Conservation (phyloP, 495 filamentous ascomycete species). For the Aspergillus mulundensis region DNA sequence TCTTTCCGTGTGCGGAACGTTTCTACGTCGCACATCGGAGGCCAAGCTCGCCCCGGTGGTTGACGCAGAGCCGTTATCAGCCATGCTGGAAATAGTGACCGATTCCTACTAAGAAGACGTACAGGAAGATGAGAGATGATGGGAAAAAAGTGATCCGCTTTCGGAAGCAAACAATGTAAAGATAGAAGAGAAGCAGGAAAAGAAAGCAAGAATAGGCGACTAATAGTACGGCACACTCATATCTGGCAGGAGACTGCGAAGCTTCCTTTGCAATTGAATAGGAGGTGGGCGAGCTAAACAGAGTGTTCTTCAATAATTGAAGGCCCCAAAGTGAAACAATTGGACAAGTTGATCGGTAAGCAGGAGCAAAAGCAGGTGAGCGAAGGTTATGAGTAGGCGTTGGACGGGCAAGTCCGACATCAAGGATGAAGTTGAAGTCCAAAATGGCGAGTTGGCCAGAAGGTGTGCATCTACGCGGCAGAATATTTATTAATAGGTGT, state of each 20-base stretch:
- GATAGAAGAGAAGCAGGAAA: background rate
- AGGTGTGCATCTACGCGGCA: slow-evolving; percentile 18
- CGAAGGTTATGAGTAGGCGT: background rate
- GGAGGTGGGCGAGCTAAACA: background rate
- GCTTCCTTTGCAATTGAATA: slow-evolving; percentile 5
- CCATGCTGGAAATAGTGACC: slow-evolving; percentile 21
- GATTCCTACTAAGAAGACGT: background rate
- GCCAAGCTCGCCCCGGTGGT: slow-evolving; percentile 65
- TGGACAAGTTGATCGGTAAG: background rate
- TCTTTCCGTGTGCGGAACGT: slow-evolving; percentile 54
- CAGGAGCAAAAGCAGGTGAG: slow-evolving; percentile 10
- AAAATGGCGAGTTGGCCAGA: slow-evolving; percentile 27
- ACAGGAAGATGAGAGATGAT: background rate
- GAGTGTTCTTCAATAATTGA: background rate
- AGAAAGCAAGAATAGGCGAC: background rate
- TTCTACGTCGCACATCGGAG: slow-evolving; percentile 70
- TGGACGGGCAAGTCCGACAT: slow-evolving; percentile 2
- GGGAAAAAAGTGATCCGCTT: background rate
- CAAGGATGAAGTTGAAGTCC: slow-evolving; percentile 2
- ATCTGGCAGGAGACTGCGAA: slow-evolving; percentile 5
- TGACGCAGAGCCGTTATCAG: slow-evolving; percentile 34
- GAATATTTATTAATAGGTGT: slow-evolving; percentile 12
- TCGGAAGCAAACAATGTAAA: background rate
- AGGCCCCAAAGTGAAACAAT: background rate
- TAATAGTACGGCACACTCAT: slow-evolving; percentile 10